Percentiles rank a stretch among this genome's conserved stretches.
These are phyloP conservation scores for Botrytis porri DNA, from an alignment of 2,329 filamentous ascomycete genomes.

Conservation along the genomic window DNA sequence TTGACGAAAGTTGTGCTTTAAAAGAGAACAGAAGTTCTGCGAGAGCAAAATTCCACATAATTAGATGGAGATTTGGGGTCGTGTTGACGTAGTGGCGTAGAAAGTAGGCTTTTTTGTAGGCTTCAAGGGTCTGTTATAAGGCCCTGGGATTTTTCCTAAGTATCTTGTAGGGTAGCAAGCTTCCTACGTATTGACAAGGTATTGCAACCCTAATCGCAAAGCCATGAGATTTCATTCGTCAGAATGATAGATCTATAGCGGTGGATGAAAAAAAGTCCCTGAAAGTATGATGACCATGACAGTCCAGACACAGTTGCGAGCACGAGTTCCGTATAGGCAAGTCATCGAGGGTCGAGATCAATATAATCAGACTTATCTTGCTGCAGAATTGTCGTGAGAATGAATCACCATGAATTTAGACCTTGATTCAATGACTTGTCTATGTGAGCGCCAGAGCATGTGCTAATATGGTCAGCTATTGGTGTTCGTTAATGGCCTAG, in stretches of 20 bases:
- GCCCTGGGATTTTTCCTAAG: neutral
- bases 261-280: neutral
- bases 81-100: neutral
- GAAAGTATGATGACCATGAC: neutral
- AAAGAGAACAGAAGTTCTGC: neutral
- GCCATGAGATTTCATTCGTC: neutral
- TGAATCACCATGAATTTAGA: neutral
- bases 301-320: neutral
- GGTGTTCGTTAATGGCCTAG: fast-evolving
- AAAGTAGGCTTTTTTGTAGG: neutral
- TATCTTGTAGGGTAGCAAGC: neutral
- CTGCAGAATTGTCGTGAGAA: neutral
- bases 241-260: neutral
- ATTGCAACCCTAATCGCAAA: neutral
- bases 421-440: neutral
- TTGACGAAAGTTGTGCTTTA: too few species aligned
- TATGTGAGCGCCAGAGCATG: neutral
- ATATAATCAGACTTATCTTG: neutral
- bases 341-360: neutral
- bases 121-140: neutral
- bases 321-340: neutral
- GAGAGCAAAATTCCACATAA: neutral
- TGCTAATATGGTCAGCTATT: neutral
- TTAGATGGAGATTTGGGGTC: neutral
- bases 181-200: neutral